A percentile compares a stretch with the other conserved stretches of the same genome.
phyloP scores from a whole-genome alignment of 305 asterid genomes.

The Fraxinus albicans region DNA sequence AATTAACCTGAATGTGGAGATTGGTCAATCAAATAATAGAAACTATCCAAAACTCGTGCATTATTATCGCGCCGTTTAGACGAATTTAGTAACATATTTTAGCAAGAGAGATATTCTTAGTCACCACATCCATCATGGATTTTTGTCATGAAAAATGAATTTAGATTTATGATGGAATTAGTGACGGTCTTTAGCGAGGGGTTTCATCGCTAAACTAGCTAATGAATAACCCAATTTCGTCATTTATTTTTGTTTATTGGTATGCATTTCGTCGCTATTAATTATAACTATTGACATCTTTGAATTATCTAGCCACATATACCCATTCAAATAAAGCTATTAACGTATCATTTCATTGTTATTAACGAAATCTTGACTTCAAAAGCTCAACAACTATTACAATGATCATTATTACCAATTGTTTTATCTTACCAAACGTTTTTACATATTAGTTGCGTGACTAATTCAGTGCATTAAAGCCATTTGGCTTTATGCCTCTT shows the following conservation, averaged over 20 bases:
- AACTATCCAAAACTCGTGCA: neutral
- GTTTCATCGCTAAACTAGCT: neutral
- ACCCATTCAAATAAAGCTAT: neutral
- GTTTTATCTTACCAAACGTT: neutral
- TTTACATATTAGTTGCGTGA: too few species aligned
- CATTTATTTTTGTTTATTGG: neutral
- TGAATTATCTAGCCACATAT: neutral
- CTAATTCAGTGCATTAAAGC: neutral
- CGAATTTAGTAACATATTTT: neutral
- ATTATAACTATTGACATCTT: too few species aligned
- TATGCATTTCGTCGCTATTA: neutral
- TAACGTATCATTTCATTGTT: too few species aligned
- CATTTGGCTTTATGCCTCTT: too few species aligned
- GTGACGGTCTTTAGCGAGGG: neutral
- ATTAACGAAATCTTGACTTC: neutral
- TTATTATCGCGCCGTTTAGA: neutral
- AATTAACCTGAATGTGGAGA: neutral
- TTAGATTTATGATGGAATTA: neutral
- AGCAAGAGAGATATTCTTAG: neutral
- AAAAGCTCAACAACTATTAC: neutral
- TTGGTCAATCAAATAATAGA: neutral
- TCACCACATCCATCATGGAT: neutral
- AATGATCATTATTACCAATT: neutral
- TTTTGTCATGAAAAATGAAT: too few species aligned
- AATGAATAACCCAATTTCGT: neutral